Evolutionary conservation across 768 basidiomycete species (phyloP).

Genomic region (Butyriboletus loyo): DNA sequence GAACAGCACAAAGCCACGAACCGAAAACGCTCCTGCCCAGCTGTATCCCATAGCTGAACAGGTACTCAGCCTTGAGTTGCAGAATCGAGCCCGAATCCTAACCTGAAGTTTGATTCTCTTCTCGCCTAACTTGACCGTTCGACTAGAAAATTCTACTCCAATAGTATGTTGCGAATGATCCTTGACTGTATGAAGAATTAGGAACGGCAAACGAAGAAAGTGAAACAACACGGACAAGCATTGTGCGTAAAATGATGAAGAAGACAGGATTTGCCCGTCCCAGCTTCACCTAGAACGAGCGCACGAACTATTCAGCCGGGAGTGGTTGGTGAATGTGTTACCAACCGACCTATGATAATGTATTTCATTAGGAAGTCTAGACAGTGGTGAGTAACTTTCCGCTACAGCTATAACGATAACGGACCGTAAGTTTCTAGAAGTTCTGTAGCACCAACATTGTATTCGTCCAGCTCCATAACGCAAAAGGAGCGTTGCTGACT

Average conservation of each 20-base stretch:
- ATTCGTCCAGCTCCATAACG: slow-evolving; percentile 61
- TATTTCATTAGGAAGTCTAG: slow-evolving; percentile 98
- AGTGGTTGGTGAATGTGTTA: slow-evolving; percentile 3
- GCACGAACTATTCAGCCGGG: slow-evolving; percentile 4
- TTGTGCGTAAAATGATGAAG: slow-evolving; percentile 97
- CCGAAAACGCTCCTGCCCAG: slow-evolving; percentile 95
- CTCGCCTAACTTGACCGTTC: slow-evolving; percentile 90
- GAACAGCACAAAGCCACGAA: slow-evolving; percentile 31
- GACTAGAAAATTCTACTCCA: slow-evolving; percentile 95
- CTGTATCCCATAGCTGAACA: slow-evolving; percentile 91
- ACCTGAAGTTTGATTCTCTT: slow-evolving; percentile 96
- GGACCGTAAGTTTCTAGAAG: slow-evolving; percentile 91
- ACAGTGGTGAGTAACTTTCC: slow-evolving; percentile 13
- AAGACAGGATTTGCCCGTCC: slow-evolving; percentile 95
- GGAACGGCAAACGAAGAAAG: slow-evolving; percentile 1
- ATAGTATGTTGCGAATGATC: slow-evolving; percentile 97
- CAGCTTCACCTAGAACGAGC: slow-evolving; percentile 75
- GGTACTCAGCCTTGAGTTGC: slow-evolving; percentile 12
- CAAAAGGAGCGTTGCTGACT: slow-evolving; percentile 9
- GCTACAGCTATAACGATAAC: slow-evolving; percentile 12
- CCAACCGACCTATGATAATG: slow-evolving; percentile 81
- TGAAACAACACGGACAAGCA: slow-evolving; percentile 62
- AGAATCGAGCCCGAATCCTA: slow-evolving; percentile 19
- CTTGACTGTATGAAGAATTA: slow-evolving; percentile 64
- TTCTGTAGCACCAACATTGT: slow-evolving; percentile 83